Evolutionary conservation across 192 early-diverging fungal genomes (phyloP), one percentile per base, ranked within the genome.

Genomic region (Obelidium mucronatum): DNA sequence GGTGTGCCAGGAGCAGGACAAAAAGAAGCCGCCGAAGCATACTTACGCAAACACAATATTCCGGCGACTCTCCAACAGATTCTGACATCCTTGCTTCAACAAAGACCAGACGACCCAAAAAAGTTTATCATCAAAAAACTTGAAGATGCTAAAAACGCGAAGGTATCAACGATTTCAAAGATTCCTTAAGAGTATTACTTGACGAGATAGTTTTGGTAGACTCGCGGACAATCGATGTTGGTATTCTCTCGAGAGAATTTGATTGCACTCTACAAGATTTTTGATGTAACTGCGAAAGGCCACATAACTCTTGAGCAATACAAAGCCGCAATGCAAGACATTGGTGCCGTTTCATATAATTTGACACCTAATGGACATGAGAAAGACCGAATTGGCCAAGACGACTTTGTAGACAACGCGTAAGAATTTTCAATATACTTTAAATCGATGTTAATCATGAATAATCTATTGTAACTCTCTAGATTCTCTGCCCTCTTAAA

Each of bases 271-370:
- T 85, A 81, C 80, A 77, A 80, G 39, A 81, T 81, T 33, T 87
- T 85, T 72, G 85, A 87, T 60, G 65, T 80, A 40, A 76, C 78
- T 17, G 80, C 80, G 22, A 66, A 74, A 44, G 85, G 85, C 11
- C 79, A 74, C 56, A 87, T 87, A 28, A 80, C 83, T 1, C 51
- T 82, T 44, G 79, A 81, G 35, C 85, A 84, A 55, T 87, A 87
- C 62, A 61, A 75, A 55, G 53, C 63, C 26, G 70, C 83, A 15
- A 79, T 82, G 80, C n/a, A 15, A 13, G 78, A 79, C 24, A 35
- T 83, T 74, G 82, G 82, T 2, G 82, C 79, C 0, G 40, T 3
- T 8, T 59, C 56, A n/a, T 83, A 78, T 67, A 78, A 81, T 48
- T 3, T 30, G 30, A 67, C 44, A 30, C 78, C 83, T 31, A 34